phyloP scores from a whole-genome alignment of 768 basidiomycete genomes.

The Boletus sp. region DNA sequence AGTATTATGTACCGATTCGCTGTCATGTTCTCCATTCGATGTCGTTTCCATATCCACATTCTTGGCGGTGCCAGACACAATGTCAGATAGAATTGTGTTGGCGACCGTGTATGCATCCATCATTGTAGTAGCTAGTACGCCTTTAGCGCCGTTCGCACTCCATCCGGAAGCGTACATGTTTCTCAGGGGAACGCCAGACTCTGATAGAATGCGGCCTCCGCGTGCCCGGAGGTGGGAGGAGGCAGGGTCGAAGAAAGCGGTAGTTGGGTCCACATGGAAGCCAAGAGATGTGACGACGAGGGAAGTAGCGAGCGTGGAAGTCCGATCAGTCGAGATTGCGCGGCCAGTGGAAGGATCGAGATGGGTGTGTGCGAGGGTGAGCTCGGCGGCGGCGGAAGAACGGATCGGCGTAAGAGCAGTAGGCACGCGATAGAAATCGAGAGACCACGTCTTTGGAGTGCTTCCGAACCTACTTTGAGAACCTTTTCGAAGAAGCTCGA shows the following conservation, averaged over 20 bases:
- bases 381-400: slow-evolving; percentile 31
- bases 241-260: slow-evolving; percentile 56
- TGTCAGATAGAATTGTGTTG: slow-evolving; percentile 66
- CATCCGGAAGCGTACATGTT: slow-evolving; percentile 92
- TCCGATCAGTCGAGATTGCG: slow-evolving; percentile 55
- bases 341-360: slow-evolving; percentile 48
- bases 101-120: slow-evolving; percentile 84
- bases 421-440: slow-evolving; percentile 81
- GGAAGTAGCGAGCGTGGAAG: slow-evolving; percentile 56
- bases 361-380: slow-evolving; percentile 61
- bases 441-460: slow-evolving; percentile 69
- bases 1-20: background rate
- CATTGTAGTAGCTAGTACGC: slow-evolving; percentile 93
- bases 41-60: slow-evolving; percentile 17
- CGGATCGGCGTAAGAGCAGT: slow-evolving; percentile 38
- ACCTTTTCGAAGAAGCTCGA: slow-evolving; percentile 67
- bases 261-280: slow-evolving; percentile 67
- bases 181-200: slow-evolving; percentile 38
- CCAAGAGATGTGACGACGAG: slow-evolving; percentile 88
- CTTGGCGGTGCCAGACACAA: slow-evolving; percentile 20
- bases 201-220: slow-evolving; percentile 48
- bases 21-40: slow-evolving; percentile 7
- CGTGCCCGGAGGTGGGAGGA: slow-evolving; percentile 56
- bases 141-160: slow-evolving; percentile 88
- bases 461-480: slow-evolving; percentile 49